A percentile compares a stretch with the other conserved stretches of the same genome.
phyloP scores from a whole-genome alignment of 352 stramenopile species.

The Chrysophaeum taylorii region DNA sequence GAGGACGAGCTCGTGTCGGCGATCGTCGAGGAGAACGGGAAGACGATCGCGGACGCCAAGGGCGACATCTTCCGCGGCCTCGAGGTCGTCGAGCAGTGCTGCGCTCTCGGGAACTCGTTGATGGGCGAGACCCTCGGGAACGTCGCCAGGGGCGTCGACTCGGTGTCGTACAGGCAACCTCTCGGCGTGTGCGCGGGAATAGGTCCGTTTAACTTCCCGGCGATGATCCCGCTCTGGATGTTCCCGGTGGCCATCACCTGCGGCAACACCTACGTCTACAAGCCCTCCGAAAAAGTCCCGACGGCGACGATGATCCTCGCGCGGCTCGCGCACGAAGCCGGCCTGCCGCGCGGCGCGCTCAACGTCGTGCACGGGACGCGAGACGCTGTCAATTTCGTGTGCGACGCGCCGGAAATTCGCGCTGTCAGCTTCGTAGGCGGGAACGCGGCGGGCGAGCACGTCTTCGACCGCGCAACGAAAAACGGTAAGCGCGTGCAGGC shows the following conservation, averaged over 20 bases:
- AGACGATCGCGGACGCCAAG: slow-evolving; percentile 80
- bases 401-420: slow-evolving; percentile 77
- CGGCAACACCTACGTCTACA: slow-evolving; percentile 93
- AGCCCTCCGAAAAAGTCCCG: slow-evolving; percentile 76
- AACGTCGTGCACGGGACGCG: slow-evolving; percentile 73
- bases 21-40: slow-evolving; percentile 38
- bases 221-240: slow-evolving; percentile 90
- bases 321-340: slow-evolving; percentile 75
- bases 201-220: slow-evolving; percentile 88
- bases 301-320: slow-evolving; percentile 72
- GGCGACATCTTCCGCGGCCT: slow-evolving; percentile 94
- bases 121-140: slow-evolving; percentile 85
- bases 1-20: slow-evolving; percentile 55
- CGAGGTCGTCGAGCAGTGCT: slow-evolving; percentile 64
- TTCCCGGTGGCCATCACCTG: slow-evolving; percentile 37
- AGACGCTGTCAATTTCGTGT: slow-evolving; percentile 86
- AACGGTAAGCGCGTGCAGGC: slow-evolving; percentile 87
- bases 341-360: slow-evolving; percentile 81
- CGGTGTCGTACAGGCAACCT: slow-evolving; percentile 87
- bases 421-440: slow-evolving; percentile 91
- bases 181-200: slow-evolving; percentile 61
- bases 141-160: slow-evolving; percentile 78
- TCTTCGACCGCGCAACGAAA: slow-evolving; percentile 64
- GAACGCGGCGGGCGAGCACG: slow-evolving; percentile 82
- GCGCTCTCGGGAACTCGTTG: slow-evolving; percentile 56